phyloP scores from a whole-genome alignment of 371 early-diverging fungal genomes.

The Haplosporangium sp. region DNA sequence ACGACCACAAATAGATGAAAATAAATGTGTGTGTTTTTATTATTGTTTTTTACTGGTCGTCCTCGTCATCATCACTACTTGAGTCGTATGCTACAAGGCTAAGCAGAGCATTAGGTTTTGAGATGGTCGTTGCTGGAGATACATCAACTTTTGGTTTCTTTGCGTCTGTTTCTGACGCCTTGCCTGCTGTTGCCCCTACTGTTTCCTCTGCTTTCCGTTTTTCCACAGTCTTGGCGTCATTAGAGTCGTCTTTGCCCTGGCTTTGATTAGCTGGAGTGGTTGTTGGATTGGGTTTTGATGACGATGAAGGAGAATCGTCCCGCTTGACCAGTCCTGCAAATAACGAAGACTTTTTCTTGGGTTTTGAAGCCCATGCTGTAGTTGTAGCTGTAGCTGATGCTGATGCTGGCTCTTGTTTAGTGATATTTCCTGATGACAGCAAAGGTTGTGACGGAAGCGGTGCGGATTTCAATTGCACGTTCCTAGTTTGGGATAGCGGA shows the following conservation, averaged over 20 bases:
- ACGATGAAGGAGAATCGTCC: slow-evolving; percentile 1
- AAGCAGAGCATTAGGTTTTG: slow-evolving; percentile 39
- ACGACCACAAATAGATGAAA: not conserved
- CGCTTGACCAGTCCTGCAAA: slow-evolving; percentile 45
- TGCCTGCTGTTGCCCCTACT: not conserved
- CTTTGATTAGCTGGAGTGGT: not conserved
- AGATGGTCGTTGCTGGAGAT: not conserved
- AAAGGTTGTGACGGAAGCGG: slow-evolving; percentile 12
- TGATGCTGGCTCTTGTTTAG: not conserved
- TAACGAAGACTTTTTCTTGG: slow-evolving; percentile 31
- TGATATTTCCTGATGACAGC: not conserved
- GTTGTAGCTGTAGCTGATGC: slow-evolving; percentile 12
- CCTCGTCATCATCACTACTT: slow-evolving; percentile 33
- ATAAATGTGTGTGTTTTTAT: not conserved
- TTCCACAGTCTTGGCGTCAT: not conserved
- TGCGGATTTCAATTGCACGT: slow-evolving; percentile 18
- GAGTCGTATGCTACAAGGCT: slow-evolving; percentile 49
- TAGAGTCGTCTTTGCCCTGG: not conserved
- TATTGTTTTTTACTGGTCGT: slow-evolving; percentile 2
- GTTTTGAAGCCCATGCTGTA: not conserved
- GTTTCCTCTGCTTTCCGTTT: slow-evolving; percentile 29
- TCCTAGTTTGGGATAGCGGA: slow-evolving; percentile 5
- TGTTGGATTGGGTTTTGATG: not conserved
- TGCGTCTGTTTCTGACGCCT: not conserved
- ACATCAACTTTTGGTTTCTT: slow-evolving; percentile 16